phyloP scores from a whole-genome alignment of 2,329 filamentous ascomycete species.

The Ramularia collo-cygni region DNA sequence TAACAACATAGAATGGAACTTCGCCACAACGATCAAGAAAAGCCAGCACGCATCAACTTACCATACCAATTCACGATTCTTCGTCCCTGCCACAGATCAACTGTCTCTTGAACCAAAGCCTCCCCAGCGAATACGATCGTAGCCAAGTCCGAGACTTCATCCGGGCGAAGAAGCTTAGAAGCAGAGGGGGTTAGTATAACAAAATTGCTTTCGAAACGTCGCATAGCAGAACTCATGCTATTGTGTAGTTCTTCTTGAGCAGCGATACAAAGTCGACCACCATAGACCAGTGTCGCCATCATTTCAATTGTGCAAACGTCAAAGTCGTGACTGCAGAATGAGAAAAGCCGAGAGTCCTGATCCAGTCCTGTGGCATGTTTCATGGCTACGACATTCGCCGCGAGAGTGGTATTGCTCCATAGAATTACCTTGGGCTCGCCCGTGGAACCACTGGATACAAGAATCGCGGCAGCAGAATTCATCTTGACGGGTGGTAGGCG shows the following conservation, averaged over 20 bases:
- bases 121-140: background rate
- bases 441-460: slow-evolving; percentile 13
- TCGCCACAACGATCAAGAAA: too few relatives aligned
- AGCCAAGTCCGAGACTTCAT: background rate
- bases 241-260: background rate
- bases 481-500: background rate
- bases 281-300: slow-evolving; percentile 6
- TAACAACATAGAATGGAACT: too few relatives aligned
- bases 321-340: slow-evolving; percentile 15
- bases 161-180: background rate
- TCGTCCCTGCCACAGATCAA: background rate
- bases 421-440: slow-evolving; percentile 10
- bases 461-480: slow-evolving; percentile 7
- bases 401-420: background rate
- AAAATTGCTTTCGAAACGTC: background rate
- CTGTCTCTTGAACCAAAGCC: background rate
- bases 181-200: background rate
- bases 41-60: too few relatives aligned
- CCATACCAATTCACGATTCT: slow-evolving; percentile 39
- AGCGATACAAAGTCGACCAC: slow-evolving; percentile 11
- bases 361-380: background rate
- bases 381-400: background rate
- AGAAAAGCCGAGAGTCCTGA: background rate
- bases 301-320: slow-evolving; percentile 11
- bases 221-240: background rate